A percentile compares a stretch with the other conserved stretches of the same genome.
Evolutionary conservation across 805 yeast species (phyloP).

Genomic region (Kazachstania bromeliacearum): DNA sequence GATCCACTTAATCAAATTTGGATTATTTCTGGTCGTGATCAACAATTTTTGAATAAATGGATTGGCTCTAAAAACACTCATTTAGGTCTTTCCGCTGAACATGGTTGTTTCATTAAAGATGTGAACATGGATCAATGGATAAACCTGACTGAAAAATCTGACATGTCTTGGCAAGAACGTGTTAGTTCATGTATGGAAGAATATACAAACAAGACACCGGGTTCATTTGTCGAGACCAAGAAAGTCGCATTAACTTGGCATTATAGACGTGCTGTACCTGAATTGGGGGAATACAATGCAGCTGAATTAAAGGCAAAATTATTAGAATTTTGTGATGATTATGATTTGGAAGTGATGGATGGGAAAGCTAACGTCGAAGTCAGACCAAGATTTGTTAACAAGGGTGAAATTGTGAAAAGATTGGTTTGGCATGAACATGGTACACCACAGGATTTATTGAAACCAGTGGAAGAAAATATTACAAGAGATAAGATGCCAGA

Average conservation of each 20-base stretch:
- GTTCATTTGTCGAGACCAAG: constrained; percentile 76
- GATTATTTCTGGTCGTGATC: constrained; percentile 96
- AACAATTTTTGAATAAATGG: constrained; percentile 80
- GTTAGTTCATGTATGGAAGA: constrained; percentile 65
- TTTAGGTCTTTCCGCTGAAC: constrained; percentile 90
- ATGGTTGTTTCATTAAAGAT: constrained; percentile 87
- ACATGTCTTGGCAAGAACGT: constrained; percentile 90
- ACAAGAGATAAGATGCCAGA: constrained; percentile 53
- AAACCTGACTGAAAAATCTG: constrained; percentile 70
- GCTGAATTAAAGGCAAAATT: constrained; percentile 58
- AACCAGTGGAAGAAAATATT: constrained; percentile 26
- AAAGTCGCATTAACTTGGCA: constrained; percentile 97
- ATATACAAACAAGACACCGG: constrained; percentile 85
- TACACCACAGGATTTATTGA: constrained; percentile 36
- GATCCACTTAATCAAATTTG: constrained; percentile 85
- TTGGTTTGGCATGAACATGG: constrained; percentile 62
- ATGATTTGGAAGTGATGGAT: constrained; percentile 88
- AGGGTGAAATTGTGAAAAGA: constrained; percentile 89
- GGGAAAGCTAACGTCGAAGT: constrained; percentile 98
- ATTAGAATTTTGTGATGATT: constrained; percentile 49
- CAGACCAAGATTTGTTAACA: constrained; percentile 89
- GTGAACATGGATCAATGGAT: constrained; percentile 63
- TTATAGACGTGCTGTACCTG: constrained; percentile 90
- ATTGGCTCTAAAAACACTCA: constrained; percentile 53
- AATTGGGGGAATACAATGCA: constrained; percentile 82